phyloP scores from a whole-genome alignment of 2,329 filamentous ascomycete genomes.

The Penicillium oxalicum region DNA sequence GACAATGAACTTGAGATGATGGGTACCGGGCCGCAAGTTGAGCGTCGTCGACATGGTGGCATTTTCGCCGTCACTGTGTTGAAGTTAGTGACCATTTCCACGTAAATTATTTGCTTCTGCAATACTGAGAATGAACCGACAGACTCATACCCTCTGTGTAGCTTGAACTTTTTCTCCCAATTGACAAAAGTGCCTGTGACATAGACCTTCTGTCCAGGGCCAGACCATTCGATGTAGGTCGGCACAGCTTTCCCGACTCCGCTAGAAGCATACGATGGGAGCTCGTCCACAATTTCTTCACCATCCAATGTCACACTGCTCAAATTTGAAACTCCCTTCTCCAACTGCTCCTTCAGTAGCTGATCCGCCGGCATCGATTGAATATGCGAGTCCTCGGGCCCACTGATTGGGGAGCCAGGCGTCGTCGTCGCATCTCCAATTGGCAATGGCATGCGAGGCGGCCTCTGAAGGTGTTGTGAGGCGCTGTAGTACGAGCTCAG shows the following conservation, averaged over 20 bases:
- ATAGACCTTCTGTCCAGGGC: constrained; percentile 81
- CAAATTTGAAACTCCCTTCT: constrained; percentile 50
- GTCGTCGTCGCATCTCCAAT: constrained; percentile 89
- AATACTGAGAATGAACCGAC: constrained; percentile 4
- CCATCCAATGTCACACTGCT: constrained; percentile 57
- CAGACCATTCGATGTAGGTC: constrained; percentile 78
- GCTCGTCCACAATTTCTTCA: constrained; percentile 70
- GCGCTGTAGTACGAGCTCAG: constrained; percentile 45
- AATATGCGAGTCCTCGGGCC: constrained; percentile 56
- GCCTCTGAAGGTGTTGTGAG: constrained; percentile 46
- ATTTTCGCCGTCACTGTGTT: constrained; percentile 37
- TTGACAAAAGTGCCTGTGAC: constrained; percentile 96
- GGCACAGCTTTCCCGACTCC: constrained; percentile 73
- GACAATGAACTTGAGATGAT: constrained; percentile 93
- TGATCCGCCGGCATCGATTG: constrained; percentile 43
- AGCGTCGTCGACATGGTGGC: constrained; percentile 70
- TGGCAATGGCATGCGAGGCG: constrained; percentile 81
- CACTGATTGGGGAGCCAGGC: constrained; percentile 82
- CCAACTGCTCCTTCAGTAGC: constrained; percentile 46
- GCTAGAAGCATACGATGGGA: constrained; percentile 58
- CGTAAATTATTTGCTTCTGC: neutral
- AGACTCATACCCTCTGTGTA: constrained; percentile 72
- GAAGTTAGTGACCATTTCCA: constrained; percentile 6
- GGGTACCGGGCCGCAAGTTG: constrained; percentile 83
- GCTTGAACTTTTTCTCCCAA: constrained; percentile 89